Percentiles rank a stretch among this genome's conserved stretches.
Conservation (phyloP, 257 asterid genomes). For the Linaria vulgaris region DNA sequence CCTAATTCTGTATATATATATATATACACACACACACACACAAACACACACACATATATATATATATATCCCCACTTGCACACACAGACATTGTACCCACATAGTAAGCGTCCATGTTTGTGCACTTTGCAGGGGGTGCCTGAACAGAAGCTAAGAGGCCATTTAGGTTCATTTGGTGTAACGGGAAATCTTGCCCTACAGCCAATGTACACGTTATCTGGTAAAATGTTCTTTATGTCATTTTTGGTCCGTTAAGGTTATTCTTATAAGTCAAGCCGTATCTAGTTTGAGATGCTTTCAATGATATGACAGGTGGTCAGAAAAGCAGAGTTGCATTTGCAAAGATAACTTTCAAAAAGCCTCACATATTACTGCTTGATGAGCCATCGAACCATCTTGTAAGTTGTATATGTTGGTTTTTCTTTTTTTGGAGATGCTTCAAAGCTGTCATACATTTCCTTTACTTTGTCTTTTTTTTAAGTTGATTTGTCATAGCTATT, state of each 20-base stretch:
- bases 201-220: slow-evolving; percentile 98
- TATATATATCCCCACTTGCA: no score
- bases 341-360: slow-evolving; percentile 96
- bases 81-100: background rate
- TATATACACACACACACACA: no score
- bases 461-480: background rate
- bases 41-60: no score
- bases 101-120: background rate
- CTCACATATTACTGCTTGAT: slow-evolving; percentile 91
- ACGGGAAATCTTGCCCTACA: slow-evolving; percentile 99
- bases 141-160: slow-evolving; percentile 90
- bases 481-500: slow-evolving; percentile 1
- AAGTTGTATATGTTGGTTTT: slow-evolving; percentile 34
- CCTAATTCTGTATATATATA: slow-evolving; percentile 6
- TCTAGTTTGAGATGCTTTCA: slow-evolving; percentile 24
- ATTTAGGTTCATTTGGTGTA: slow-evolving; percentile 94
- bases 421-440: slow-evolving; percentile 2
- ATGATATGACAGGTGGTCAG: slow-evolving; percentile 80
- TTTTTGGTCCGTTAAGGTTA: slow-evolving; percentile 7
- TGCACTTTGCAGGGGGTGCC: slow-evolving; percentile 81
- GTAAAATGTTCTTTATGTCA: slow-evolving; percentile 34
- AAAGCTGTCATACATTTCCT: background rate
- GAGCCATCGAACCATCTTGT: slow-evolving; percentile 99
- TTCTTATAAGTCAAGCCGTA: slow-evolving; percentile 19
- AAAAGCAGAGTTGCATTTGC: slow-evolving; percentile 98